Percentiles rank a stretch among this genome's conserved stretches.
These are phyloP conservation scores for Oidium heveae DNA, from an alignment of 2,329 filamentous ascomycete genomes.

Conservation along the genomic window DNA sequence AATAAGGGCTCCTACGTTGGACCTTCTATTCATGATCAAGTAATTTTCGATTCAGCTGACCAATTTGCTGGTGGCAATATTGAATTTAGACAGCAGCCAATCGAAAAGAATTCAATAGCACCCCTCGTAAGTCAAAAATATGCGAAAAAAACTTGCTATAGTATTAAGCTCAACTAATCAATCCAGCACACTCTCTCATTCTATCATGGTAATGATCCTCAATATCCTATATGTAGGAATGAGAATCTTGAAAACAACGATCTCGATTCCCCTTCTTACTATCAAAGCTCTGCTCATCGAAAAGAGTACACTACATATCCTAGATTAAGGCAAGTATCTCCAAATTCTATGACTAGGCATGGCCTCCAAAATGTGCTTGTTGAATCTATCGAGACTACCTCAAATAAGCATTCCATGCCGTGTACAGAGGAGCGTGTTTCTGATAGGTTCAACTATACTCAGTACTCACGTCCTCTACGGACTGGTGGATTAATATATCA, in stretches of 20 bases:
- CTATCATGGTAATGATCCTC: conserved; percentile 4
- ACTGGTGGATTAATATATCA: conserved; percentile 5
- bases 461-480: conserved; percentile 6
- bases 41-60: background rate
- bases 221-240: conserved; percentile 4
- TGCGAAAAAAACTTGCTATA: too few species aligned
- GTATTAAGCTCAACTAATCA: conserved; percentile 4
- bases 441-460: conserved; percentile 4
- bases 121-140: background rate
- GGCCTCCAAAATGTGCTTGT: conserved; percentile 13
- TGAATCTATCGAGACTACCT: conserved; percentile 13
- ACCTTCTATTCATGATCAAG: background rate
- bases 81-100: background rate
- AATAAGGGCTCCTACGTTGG: background rate
- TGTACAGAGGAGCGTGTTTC: background rate
- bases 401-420: conserved; percentile 6
- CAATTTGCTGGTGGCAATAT: background rate
- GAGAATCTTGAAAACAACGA: conserved; percentile 10
- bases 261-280: conserved; percentile 7
- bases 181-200: conserved; percentile 5
- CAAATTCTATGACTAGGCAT: conserved; percentile 11
- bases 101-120: background rate
- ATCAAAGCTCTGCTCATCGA: conserved; percentile 5
- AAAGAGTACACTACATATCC: conserved; percentile 4
- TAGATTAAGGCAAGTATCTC: conserved; percentile 6